A percentile compares a stretch with the other conserved stretches of the same genome.
Evolutionary conservation across 768 basidiomycete species (phyloP).

Genomic region (Boletellus ananas): DNA sequence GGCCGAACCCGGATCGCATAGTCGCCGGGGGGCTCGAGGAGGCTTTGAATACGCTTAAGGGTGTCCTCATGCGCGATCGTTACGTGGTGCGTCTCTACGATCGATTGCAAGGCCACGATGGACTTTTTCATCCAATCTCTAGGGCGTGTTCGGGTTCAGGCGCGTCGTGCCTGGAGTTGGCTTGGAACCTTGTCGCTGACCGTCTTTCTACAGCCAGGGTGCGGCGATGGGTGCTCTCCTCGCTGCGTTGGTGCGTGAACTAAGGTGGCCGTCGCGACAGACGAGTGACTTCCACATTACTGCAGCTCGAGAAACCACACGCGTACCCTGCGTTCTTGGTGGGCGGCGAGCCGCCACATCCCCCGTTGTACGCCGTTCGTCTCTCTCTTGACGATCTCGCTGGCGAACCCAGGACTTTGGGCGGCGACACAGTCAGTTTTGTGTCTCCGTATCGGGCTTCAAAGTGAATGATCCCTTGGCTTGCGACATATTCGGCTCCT

Average conservation of each 20-base stretch:
- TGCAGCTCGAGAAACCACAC: constrained; percentile 52
- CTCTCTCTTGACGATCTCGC: not conserved
- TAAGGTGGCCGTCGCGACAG: not conserved
- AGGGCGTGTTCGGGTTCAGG: constrained; percentile 86
- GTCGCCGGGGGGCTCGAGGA: constrained; percentile 54
- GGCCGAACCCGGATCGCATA: constrained; percentile 47
- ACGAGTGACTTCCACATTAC: constrained; percentile 1
- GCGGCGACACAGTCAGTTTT: constrained; percentile 64
- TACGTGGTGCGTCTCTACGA: constrained; percentile 54
- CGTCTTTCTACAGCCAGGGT: constrained; percentile 54
- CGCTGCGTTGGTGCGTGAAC: constrained; percentile 56
- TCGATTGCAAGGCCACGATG: too few species aligned
- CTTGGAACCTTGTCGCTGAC: not conserved
- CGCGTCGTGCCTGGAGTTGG: constrained; percentile 19
- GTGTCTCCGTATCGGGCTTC: constrained; percentile 75
- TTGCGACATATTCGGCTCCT: constrained; percentile 45
- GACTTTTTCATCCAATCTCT: not conserved
- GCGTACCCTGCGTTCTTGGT: constrained; percentile 56
- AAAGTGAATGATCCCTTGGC: constrained; percentile 45
- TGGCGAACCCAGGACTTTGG: not conserved
- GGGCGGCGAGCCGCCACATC: constrained; percentile 63
- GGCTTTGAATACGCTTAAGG: constrained; percentile 50
- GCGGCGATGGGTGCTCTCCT: constrained; percentile 71
- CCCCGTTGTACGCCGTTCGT: constrained; percentile 56
- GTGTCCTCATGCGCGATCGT: constrained; percentile 51